Evolutionary conservation across 1,139 yeast species (phyloP), one percentile per base, ranked within the genome.

Genomic region (Suhomyces anneliseae): DNA sequence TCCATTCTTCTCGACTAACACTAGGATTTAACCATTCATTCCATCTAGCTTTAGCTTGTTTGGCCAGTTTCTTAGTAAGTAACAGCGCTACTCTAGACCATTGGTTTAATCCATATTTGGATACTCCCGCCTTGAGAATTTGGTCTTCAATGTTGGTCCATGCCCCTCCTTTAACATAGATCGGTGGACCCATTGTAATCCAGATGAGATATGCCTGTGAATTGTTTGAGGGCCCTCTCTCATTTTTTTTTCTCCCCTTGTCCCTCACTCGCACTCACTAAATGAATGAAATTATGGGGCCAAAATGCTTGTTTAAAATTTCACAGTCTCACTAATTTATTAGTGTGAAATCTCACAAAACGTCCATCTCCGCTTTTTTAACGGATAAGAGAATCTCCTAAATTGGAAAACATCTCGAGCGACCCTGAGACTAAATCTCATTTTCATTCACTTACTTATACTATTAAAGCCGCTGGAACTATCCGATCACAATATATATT

Each of bases 101-200:
- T 61, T 93, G 97, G 55, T 88, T 90, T 24, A 90, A 72, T 0
- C 99, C 99, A 64, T 93, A 93, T 62, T 93, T 93, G 41, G 95
- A 82, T 2, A 93, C 87, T 1, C 97, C 97, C 0, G 97, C 96
- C 56, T 86, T 84, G 43, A 93, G 72, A 41, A 92, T 87, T 62
- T 89, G 93, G 66, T 92, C 98, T 60, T 92, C 98, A 8, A 87
- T 83, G 60, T 88, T 85, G 3, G 95, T 84, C 98, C 98, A 92
- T 2, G 82, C 84, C 36, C 95, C 96, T 38, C 96, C 96, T 61
- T 85, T 87, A 43, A 87, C 87, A 61, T 87, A 87, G 1, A 84
- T 72, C 2, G 92, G 90, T 24, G 62, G 60, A 2, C 46, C 45
- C 65, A 48, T 48, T 9, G 32, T 29, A 9, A 29, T 9, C n/a